phyloP scores from a whole-genome alignment of 2,329 filamentous ascomycete species.

The Cryphonectria radicalis region DNA sequence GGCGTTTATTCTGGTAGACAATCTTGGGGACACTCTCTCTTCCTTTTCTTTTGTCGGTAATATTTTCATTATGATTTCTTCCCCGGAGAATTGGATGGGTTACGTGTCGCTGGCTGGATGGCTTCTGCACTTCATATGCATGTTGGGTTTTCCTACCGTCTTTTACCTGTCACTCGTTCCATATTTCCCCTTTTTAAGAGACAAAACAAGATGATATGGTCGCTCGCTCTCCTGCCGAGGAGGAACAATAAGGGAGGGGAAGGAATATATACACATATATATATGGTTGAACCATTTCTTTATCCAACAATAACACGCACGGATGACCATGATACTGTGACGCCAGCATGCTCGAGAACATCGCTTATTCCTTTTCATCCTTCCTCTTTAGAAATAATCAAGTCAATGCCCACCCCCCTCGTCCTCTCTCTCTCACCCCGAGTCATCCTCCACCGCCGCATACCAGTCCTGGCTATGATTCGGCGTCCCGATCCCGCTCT shows the following conservation, averaged over 20 bases:
- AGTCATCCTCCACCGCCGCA: constrained; percentile 38
- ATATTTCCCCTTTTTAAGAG: not conserved
- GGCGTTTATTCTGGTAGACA: not conserved
- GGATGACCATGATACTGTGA: too few species aligned
- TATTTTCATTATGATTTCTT: too few species aligned
- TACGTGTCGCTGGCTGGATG: not conserved
- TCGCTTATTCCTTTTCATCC: not conserved
- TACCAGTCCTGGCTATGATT: constrained; percentile 38
- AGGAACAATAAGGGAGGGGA: not conserved
- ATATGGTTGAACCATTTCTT: not conserved
- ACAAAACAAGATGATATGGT: not conserved
- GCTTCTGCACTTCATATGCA: not conserved
- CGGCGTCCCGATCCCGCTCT: constrained; percentile 38
- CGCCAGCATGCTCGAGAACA: not conserved
- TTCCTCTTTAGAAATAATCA: not conserved
- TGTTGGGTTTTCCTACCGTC: not conserved
- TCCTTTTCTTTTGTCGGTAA: not conserved
- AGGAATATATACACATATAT: not conserved
- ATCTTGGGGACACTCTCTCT: not conserved
- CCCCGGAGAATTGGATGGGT: too few species aligned
- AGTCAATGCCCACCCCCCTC: not conserved
- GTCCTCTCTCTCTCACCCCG: not conserved
- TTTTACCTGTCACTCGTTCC: not conserved
- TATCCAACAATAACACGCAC: not conserved
- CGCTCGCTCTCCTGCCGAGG: not conserved